Percentiles rank a stretch among this genome's conserved stretches.
Evolutionary conservation across 306 rosid species (phyloP).

Genomic region (Fragaria iinumae): DNA sequence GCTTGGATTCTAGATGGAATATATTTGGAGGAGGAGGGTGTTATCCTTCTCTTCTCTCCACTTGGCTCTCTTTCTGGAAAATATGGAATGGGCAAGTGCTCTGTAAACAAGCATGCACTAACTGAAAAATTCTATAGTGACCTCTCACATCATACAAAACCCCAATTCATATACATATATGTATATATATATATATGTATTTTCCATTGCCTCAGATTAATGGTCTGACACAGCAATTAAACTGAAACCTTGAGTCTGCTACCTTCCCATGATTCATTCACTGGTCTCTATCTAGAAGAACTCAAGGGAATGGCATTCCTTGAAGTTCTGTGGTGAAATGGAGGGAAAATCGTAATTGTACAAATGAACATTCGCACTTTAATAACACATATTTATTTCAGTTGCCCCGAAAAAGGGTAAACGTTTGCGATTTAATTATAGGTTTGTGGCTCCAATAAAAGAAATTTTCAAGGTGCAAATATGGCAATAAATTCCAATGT

Average conservation of each 20-base stretch:
- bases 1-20: slow-evolving; percentile 26
- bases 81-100: slow-evolving; percentile 4
- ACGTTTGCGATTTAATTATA: not conserved
- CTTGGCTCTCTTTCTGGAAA: slow-evolving; percentile 16
- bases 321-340: not conserved
- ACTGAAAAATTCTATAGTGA: slow-evolving; percentile 6
- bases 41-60: slow-evolving; percentile 20
- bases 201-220: not conserved
- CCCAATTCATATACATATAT: not conserved
- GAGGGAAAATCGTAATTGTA: not conserved
- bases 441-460: not conserved
- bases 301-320: slow-evolving; percentile 11
- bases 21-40: not conserved
- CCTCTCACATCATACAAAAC: not conserved
- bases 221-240: slow-evolving; percentile 16
- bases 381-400: not conserved
- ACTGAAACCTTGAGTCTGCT: slow-evolving; percentile 9
- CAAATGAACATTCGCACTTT: not conserved
- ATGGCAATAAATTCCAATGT: not conserved
- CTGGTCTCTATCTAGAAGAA: not conserved
- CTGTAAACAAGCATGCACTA: slow-evolving; percentile 28
- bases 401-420: not conserved
- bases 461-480: not conserved
- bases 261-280: slow-evolving; percentile 3
- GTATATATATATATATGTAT: not conserved